Evolutionary conservation across 352 stramenopile species (phyloP).

Genomic region (Globisporangium echinulatum): DNA sequence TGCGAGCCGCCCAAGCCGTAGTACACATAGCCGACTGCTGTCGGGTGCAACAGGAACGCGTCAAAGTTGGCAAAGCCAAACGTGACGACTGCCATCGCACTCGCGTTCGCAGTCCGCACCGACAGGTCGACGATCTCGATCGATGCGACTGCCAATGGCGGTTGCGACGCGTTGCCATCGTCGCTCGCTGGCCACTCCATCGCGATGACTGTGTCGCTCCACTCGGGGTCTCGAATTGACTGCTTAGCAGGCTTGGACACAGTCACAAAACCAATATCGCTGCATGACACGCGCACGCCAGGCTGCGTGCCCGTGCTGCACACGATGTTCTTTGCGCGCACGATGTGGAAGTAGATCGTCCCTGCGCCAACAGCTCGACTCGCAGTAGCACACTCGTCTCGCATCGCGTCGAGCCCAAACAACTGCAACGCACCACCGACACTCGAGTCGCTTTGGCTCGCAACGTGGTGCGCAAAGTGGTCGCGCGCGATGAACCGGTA

Average conservation of each 20-base stretch:
- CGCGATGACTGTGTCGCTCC: conserved; percentile 18
- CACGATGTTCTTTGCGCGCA: conserved; percentile 18
- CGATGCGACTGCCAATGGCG: conserved; percentile 4
- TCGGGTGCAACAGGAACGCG: conserved; percentile 26
- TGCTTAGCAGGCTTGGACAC: conserved; percentile 25
- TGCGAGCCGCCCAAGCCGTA: conserved; percentile 14
- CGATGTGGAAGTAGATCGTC: conserved; percentile 28
- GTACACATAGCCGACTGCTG: conserved; percentile 23
- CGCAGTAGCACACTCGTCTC: background rate
- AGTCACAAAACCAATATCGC: conserved; percentile 4
- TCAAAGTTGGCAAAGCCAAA: conserved; percentile 29
- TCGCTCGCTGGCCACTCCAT: conserved; percentile 18
- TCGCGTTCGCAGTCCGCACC: conserved; percentile 25
- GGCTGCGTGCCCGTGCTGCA: conserved; percentile 34
- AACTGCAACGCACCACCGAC: too few relatives aligned
- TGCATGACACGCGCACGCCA: conserved; percentile 20
- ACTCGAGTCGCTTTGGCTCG: background rate
- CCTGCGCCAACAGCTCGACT: conserved; percentile 9
- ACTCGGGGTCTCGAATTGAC: conserved; percentile 27
- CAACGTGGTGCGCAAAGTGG: conserved; percentile 14
- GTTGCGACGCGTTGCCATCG: background rate
- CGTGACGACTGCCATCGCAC: conserved; percentile 25
- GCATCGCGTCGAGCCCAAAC: conserved; percentile 1
- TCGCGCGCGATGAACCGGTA: conserved; percentile 38
- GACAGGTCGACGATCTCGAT: conserved; percentile 41